Base-by-base conservation (phyloP, 495 filamentous ascomycete genomes). In the Melanomma pulvis-pyrius region DNA sequence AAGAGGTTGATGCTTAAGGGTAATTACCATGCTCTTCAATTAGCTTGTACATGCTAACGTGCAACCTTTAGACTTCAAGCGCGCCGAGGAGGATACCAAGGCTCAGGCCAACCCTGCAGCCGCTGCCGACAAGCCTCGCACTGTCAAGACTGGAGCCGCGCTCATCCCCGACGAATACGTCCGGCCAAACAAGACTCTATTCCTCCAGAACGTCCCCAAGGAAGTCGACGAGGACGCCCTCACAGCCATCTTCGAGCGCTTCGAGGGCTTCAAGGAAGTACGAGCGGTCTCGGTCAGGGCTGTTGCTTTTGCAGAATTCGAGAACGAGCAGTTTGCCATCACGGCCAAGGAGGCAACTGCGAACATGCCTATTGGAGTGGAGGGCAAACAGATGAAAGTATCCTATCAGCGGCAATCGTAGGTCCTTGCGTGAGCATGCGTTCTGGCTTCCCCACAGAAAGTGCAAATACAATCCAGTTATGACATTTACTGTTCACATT, bases 261-360 rank as follows among this genome's bases (percentile, higher is more conserved):
- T 94, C 80, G 92, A 96, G 68, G 94, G 94, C 58, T 98, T 98
- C 80, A 88, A 87, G 76, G 96, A 98, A 75, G 92, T 97, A 29
- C 86, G 96, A 61, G 78, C 90, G 76, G 92, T 98, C 48, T 91
- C 93, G 6, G 90, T 91, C 7, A 82, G 96, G 63, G 92, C 91
- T 11, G 93, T 99, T 79, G 93, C 91, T 1, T 98, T 98, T 75
- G 92, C 97, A 67, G 96, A 99, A 77, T 99, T 97, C 79, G 92
- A 96, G 75, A 85, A 82, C 65, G 90, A 97, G 81, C 81, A 87
- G 15, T 92, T 92, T 11, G 92, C 96, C 47, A 97, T 97, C 68
- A 88, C 86, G 55, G 94, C 94, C 32, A 99, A 98, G 84, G 93
- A 98, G 83, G 88, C 90, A 67, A 94, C 91, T 28, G 90, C 91